A percentile compares a stretch with the other conserved stretches of the same genome.
Evolutionary conservation across 73 alveolate species (phyloP).

Genomic region (Durusdinium trenchii): DNA sequence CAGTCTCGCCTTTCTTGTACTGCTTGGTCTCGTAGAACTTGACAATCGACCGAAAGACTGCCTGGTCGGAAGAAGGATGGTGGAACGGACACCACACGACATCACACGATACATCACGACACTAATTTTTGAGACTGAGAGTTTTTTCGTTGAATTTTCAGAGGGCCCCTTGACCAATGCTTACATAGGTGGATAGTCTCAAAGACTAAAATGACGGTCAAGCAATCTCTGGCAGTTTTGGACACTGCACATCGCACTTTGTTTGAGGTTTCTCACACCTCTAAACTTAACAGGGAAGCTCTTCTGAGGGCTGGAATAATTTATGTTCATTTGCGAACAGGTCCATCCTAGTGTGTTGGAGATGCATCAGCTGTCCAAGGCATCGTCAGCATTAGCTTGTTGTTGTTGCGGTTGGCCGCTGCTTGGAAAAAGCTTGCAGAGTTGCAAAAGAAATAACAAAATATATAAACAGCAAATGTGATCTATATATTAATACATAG

Average conservation of each 20-base stretch:
- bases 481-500: too few species aligned
- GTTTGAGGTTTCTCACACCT: too few species aligned
- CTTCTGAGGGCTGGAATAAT: too few species aligned
- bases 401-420: too few species aligned
- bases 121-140: neutral
- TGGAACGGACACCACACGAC: neutral
- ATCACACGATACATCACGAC: neutral
- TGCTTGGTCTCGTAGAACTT: constrained; percentile 96
- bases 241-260: neutral
- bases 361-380: too few species aligned
- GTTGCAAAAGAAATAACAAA: too few species aligned
- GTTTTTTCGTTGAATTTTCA: neutral
- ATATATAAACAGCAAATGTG: too few species aligned
- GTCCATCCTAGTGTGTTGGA: too few species aligned
- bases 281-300: too few species aligned
- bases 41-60: constrained; percentile 88
- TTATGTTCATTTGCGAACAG: too few species aligned
- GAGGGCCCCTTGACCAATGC: neutral
- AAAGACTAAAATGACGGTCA: neutral
- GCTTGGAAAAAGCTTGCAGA: too few species aligned
- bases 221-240: neutral
- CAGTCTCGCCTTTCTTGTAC: constrained; percentile 96
- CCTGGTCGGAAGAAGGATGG: neutral
- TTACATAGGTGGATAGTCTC: neutral
- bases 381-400: too few species aligned